Conservation (phyloP, 2,329 filamentous ascomycete species). For the Periconia sp. region DNA sequence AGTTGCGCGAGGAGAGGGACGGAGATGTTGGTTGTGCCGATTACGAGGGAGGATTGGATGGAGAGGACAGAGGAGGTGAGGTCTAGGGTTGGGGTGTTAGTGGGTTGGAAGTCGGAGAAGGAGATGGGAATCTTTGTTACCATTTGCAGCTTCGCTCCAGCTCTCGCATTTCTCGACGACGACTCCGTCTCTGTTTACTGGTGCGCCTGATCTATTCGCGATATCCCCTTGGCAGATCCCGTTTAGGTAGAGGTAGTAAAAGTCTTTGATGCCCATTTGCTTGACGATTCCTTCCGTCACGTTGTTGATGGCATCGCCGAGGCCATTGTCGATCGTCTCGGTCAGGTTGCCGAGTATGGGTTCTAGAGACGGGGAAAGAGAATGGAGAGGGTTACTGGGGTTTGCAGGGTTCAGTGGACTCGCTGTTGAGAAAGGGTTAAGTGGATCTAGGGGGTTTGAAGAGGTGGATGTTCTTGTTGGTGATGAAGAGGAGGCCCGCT, state of each 20-base stretch:
- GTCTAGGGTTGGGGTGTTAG: conserved; percentile 6
- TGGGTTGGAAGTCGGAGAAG: too few species aligned
- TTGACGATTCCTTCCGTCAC: conserved; percentile 10
- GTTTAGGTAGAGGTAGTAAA: conserved; percentile 17
- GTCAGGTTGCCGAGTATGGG: conserved; percentile 12
- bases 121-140: conserved; percentile 1
- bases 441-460: conserved; percentile 4
- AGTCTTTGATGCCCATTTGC: conserved; percentile 7
- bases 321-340: conserved; percentile 11
- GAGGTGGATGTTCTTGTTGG: neutral
- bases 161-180: conserved; percentile 11
- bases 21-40: conserved; percentile 18
- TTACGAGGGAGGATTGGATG: conserved; percentile 14
- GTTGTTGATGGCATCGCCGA: conserved; percentile 11
- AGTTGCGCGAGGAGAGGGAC: conserved; percentile 15
- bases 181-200: neutral
- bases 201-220: neutral
- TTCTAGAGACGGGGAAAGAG: neutral
- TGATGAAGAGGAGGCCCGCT: conserved; percentile 1
- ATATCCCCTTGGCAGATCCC: conserved; percentile 13
- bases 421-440: conserved; percentile 12
- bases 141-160: conserved; percentile 9
- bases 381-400: conserved; percentile 8
- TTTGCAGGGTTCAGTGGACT: conserved; percentile 13
- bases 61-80: conserved; percentile 3